Percentiles rank a stretch among this genome's conserved stretches.
These are phyloP conservation scores for Zygnema cylindricum DNA, from an alignment of 139 green algal species.

Conservation along the genomic window DNA sequence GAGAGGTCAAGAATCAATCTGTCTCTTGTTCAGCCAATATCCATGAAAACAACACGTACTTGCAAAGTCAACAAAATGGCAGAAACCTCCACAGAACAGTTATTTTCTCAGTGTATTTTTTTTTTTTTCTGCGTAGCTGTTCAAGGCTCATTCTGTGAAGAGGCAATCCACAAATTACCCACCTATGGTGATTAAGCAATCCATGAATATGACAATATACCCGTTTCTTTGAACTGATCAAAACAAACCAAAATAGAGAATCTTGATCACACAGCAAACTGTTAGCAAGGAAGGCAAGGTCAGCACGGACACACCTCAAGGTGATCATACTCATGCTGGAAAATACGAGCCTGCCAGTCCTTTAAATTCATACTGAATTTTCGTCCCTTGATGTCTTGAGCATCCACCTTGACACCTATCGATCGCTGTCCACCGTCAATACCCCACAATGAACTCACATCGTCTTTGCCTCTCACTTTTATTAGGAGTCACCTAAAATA, in stretches of 20 bases:
- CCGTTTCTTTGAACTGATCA: not conserved
- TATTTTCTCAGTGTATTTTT: no score
- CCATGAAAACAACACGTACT: no score
- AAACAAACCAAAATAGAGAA: not conserved
- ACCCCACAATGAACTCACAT: no score
- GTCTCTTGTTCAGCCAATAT: no score
- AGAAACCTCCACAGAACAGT: no score
- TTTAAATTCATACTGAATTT: conserved; percentile 75
- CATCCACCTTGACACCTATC: conserved; percentile 81
- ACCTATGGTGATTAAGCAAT: not conserved
- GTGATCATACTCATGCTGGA: conserved; percentile 99
- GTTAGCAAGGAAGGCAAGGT: no score
- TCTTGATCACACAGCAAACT: no score
- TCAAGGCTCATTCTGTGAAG: not conserved
- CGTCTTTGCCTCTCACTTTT: no score
- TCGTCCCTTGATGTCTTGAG: conserved; percentile 81
- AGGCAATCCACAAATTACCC: not conserved
- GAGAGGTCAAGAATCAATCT: no score
- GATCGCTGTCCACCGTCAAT: conserved; percentile 59
- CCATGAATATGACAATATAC: not conserved
- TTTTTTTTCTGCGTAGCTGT: not conserved
- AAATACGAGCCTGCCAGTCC: conserved; percentile 88
- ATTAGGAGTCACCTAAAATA: no score
- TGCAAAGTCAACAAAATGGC: no score
- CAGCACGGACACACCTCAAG: conserved; percentile 71